Conservation (phyloP, 352 stramenopile genomes). For the Globisporangium cystogenes region DNA sequence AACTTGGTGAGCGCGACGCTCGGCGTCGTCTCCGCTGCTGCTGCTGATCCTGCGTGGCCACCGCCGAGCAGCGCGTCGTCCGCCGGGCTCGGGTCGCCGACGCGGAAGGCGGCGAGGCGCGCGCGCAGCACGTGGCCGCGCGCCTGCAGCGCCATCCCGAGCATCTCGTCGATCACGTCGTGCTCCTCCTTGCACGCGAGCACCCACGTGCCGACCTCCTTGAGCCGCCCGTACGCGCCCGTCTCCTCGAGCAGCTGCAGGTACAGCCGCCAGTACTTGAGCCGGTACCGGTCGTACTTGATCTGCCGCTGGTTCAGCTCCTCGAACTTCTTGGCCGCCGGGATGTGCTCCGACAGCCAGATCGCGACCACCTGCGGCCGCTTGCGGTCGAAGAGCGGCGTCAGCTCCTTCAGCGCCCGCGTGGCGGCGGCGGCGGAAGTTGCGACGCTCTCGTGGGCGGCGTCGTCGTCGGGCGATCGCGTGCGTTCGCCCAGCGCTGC, state of each 20-base stretch:
- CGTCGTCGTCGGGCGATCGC: slow-evolving; percentile 7
- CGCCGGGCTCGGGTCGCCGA: background rate
- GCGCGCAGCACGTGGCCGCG: slow-evolving; percentile 36
- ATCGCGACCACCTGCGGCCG: slow-evolving; percentile 62
- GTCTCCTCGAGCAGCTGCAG: slow-evolving; percentile 45
- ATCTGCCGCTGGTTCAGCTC: slow-evolving; percentile 78
- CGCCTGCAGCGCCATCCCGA: slow-evolving; percentile 39
- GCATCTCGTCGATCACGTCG: slow-evolving; percentile 75
- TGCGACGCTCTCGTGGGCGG: slow-evolving; percentile 7
- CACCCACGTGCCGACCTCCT: slow-evolving; percentile 67
- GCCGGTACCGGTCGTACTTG: slow-evolving; percentile 67
- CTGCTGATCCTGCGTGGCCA: background rate
- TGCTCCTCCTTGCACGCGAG: slow-evolving; percentile 79
- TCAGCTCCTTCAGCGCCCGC: slow-evolving; percentile 43
- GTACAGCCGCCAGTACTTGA: slow-evolving; percentile 81
- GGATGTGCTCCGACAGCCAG: slow-evolving; percentile 72
- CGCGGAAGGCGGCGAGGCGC: slow-evolving; percentile 12
- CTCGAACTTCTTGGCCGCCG: slow-evolving; percentile 67
- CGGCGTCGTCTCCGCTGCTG: background rate
- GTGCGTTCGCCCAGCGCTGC: slow-evolving; percentile 19
- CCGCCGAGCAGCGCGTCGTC: no score
- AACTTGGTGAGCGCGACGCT: slow-evolving; percentile 34
- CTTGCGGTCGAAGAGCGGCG: slow-evolving; percentile 60
- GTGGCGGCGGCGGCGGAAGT: slow-evolving; percentile 23
- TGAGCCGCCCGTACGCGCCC: slow-evolving; percentile 47